Base-by-base conservation (phyloP, 2,329 filamentous ascomycete genomes). In the Ceratocystis variospora region DNA sequence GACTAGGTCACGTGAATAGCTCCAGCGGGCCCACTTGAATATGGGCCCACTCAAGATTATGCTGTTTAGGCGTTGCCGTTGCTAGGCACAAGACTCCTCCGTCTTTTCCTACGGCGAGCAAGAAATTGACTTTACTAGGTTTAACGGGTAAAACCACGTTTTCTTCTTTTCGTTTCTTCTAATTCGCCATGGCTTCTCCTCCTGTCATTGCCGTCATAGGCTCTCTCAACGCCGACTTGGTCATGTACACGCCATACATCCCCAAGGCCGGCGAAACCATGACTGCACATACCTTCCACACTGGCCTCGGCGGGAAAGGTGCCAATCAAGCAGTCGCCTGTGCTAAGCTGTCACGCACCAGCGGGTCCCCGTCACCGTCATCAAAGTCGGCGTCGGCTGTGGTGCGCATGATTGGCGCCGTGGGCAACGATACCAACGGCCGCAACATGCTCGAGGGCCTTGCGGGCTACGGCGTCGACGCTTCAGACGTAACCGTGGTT, bases 311-410 rank as follows among this genome's bases (percentile, higher is more conserved):
- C 61, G 87, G 88, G 17, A 90, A 90, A 76, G 87, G 87, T 55
- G 87, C 87, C 44, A 90, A 90, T 73, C 87, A 90, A 76, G 87
- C 86, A 2, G 85, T 89, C 46, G 85, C 86, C 6, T 85, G 82
- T 71, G 67, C 67, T 19, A 81, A 86, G 12, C 77, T 87, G 8
- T 86, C 84, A 1, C 76, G 66, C 19, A 67, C 28, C 2, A 68
- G 17, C 61, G 69, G 25, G n/a, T 65, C 61, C 22, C 25, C n/a
- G 41, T 22, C 12, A 17, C 25, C 31, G 19, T 48, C 45, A 19
- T 48, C 45, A 5, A 10, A 41, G 37, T 25, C 17, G 25, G 15
- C 28, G 25, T 63, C 63, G 22, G 67, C 63, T 2, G 70, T 65
- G 8, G 78, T 85, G 28, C 76, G 79, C 67, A 84, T 86, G 81